phyloP scores from a whole-genome alignment of 305 asterid genomes.

The Solanum chacoense region DNA sequence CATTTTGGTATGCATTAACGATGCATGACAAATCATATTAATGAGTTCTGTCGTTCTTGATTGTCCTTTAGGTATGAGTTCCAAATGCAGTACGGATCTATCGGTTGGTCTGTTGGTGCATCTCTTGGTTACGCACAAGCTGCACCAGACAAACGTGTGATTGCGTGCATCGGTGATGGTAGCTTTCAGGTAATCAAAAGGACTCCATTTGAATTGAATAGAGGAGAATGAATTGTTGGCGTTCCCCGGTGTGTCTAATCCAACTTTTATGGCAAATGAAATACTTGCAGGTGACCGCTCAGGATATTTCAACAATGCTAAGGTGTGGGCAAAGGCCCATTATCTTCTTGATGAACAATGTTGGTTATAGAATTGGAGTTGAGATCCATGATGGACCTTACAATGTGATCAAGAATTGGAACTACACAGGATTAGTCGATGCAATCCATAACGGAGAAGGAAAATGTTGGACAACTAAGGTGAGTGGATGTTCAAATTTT shows the following conservation, averaged over 20 bases:
- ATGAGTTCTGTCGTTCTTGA: not conserved
- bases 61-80: constrained; percentile 48
- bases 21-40: not conserved
- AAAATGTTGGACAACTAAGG: constrained; percentile 64
- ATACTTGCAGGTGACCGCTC: constrained; percentile 37
- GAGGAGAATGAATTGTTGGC: not conserved
- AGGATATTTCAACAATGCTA: constrained; percentile 55
- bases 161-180: constrained; percentile 94
- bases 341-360: constrained; percentile 9
- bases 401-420: constrained; percentile 67
- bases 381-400: constrained; percentile 72
- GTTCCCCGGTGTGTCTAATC: not conserved
- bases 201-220: not conserved
- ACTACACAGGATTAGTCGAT: constrained; percentile 32
- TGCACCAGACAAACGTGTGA: constrained; percentile 48
- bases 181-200: constrained; percentile 63
- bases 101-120: constrained; percentile 97
- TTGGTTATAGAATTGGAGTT: constrained; percentile 55
- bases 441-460: constrained; percentile 59
- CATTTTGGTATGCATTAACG: not conserved
- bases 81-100: constrained; percentile 89
- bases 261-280: not conserved
- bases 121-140: constrained; percentile 91
- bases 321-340: constrained; percentile 39
- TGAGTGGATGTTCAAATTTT: constrained; percentile 3